Percentiles rank a stretch among this genome's conserved stretches.
phyloP scores from a whole-genome alignment of 2,329 filamentous ascomycete genomes.

The Xylariales sp. region DNA sequence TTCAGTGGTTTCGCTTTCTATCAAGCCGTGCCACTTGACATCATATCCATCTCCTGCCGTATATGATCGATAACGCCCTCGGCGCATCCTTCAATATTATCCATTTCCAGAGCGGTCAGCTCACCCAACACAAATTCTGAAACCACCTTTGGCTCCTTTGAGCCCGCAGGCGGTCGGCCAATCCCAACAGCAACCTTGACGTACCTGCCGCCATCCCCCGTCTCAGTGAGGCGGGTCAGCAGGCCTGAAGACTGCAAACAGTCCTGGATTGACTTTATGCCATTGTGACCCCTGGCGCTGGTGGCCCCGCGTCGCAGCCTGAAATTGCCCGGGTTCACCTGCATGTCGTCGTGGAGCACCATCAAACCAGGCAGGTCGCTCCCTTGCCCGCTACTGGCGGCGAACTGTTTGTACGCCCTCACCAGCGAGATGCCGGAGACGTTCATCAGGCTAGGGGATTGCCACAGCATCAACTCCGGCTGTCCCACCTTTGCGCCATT shows the following conservation, averaged over 20 bases:
- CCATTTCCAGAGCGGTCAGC: not conserved
- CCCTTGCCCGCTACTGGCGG: not conserved
- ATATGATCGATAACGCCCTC: no score
- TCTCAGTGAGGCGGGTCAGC: not conserved
- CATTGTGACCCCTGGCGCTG: conserved; percentile 9
- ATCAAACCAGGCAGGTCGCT: conserved; percentile 4
- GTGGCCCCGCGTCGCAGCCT: conserved; percentile 2
- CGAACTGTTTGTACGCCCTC: conserved; percentile 6
- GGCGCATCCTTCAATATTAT: not conserved
- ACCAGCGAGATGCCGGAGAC: conserved; percentile 3
- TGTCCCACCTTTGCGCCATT: conserved; percentile 1
- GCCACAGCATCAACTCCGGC: conserved; percentile 6
- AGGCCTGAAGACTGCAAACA: conserved; percentile 6
- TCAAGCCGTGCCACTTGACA: no score
- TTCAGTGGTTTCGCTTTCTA: no score
- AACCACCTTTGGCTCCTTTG: conserved; percentile 3
- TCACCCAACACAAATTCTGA: conserved; percentile 6
- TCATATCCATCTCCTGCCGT: no score
- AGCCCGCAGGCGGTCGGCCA: conserved; percentile 4
- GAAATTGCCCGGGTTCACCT: conserved; percentile 4
- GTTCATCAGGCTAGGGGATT: conserved; percentile 7
- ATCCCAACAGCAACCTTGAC: conserved; percentile 8
- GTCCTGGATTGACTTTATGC: conserved; percentile 9
- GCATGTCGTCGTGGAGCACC: conserved; percentile 10
- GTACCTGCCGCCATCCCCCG: not conserved